phyloP scores from a whole-genome alignment of 1,284 basidiomycete species.

The Pterulicium gracile region DNA sequence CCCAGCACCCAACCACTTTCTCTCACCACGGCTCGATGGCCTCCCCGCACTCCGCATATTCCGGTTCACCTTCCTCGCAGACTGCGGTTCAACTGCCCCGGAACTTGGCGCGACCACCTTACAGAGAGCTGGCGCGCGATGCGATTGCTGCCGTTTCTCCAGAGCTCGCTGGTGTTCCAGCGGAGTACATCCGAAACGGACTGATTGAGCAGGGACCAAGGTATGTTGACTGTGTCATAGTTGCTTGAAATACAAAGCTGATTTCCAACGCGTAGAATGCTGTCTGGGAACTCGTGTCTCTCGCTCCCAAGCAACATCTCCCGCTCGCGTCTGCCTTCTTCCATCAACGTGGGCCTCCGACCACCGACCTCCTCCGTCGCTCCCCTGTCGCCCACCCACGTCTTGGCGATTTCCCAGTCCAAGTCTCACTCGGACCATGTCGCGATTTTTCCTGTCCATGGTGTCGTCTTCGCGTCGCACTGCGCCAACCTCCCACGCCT shows the following conservation, averaged over 20 bases:
- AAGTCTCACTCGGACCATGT: constrained; percentile 18
- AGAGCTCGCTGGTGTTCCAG: constrained; percentile 43
- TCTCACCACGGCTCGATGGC: not conserved
- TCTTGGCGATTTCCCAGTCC: constrained; percentile 41
- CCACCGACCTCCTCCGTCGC: constrained; percentile 20
- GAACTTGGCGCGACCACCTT: constrained; percentile 42
- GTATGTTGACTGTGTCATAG: constrained; percentile 23
- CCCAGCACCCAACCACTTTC: not conserved
- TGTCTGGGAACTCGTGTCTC: constrained; percentile 35
- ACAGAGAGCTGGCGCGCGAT: constrained; percentile 38
- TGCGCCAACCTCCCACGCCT: constrained; percentile 47
- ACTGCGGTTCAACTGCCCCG: constrained; percentile 40
- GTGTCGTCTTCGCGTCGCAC: constrained; percentile 44
- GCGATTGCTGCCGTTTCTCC: constrained; percentile 42
- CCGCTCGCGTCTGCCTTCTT: constrained; percentile 32
- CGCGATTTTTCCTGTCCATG: constrained; percentile 43
- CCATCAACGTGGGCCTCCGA: constrained; percentile 33
- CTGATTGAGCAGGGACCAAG: constrained; percentile 37
- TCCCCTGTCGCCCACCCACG: constrained; percentile 41
- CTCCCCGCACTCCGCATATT: not conserved
- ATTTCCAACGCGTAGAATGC: constrained; percentile 38
- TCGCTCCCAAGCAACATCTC: constrained; percentile 37
- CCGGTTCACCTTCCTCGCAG: not conserved
- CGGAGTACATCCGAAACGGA: constrained; percentile 47
- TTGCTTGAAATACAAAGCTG: constrained; percentile 9